phyloP scores from a whole-genome alignment of 2,329 filamentous ascomycete species.

The Xylariaceae sp. region DNA sequence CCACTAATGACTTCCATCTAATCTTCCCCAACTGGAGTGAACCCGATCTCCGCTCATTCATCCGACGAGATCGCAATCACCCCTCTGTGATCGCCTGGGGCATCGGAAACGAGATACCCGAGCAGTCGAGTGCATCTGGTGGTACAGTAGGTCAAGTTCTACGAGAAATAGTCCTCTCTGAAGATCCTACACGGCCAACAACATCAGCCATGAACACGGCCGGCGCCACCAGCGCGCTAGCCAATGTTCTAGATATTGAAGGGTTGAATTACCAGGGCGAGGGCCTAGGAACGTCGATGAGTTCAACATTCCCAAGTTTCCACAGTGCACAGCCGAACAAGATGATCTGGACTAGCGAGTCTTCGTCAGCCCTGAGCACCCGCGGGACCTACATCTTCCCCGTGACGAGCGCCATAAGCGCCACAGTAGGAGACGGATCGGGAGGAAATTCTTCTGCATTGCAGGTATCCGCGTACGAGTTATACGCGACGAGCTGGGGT shows the following conservation, averaged over 20 bases:
- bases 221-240: slow-evolving; percentile 37
- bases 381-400: slow-evolving; percentile 52
- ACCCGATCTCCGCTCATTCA: slow-evolving; percentile 46
- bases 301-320: slow-evolving; percentile 33
- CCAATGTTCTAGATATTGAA: slow-evolving; percentile 43
- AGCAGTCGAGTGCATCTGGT: slow-evolving; percentile 36
- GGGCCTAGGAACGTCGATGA: slow-evolving; percentile 30
- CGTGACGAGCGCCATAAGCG: slow-evolving; percentile 38
- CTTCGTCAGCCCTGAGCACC: slow-evolving; percentile 44
- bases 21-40: slow-evolving; percentile 53
- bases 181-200: slow-evolving; percentile 45
- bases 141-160: slow-evolving; percentile 33
- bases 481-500: slow-evolving; percentile 46
- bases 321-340: slow-evolving; percentile 44
- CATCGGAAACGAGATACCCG: slow-evolving; percentile 51
- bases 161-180: slow-evolving; percentile 40
- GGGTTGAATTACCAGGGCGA: slow-evolving; percentile 55
- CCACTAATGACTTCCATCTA: slow-evolving; percentile 45
- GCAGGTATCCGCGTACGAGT: slow-evolving; percentile 48
- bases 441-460: slow-evolving; percentile 37
- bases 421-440: slow-evolving; percentile 36
- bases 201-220: slow-evolving; percentile 48
- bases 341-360: slow-evolving; percentile 43
- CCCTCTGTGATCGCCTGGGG: slow-evolving; percentile 51
- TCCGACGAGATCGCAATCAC: slow-evolving; percentile 54